A percentile compares a stretch with the other conserved stretches of the same genome.
Conservation (phyloP, 2,329 filamentous ascomycete genomes). For the Zarea fungicola region DNA sequence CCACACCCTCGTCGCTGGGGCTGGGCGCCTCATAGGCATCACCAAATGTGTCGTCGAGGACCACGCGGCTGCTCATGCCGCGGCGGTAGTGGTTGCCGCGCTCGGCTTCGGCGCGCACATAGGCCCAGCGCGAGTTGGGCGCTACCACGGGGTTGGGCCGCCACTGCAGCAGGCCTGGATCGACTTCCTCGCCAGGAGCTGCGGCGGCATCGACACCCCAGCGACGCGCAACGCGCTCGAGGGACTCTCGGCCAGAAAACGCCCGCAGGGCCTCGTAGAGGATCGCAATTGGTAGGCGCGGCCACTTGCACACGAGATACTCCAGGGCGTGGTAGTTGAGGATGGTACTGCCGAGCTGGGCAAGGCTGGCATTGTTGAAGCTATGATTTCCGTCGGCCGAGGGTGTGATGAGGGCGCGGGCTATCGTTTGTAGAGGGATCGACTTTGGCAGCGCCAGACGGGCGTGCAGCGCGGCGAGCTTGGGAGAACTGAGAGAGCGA, state of each 20-base stretch:
- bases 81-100: constrained; percentile 49
- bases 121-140: constrained; percentile 45
- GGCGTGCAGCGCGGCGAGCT: constrained; percentile 87
- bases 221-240: constrained; percentile 68
- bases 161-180: constrained; percentile 86
- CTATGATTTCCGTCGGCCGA: constrained; percentile 73
- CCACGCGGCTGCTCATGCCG: constrained; percentile 69
- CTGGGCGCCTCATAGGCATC: constrained; percentile 40
- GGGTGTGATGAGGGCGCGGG: constrained; percentile 76
- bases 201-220: constrained; percentile 93
- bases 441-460: constrained; percentile 76
- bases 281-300: constrained; percentile 83
- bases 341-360: constrained; percentile 74
- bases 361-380: constrained; percentile 86
- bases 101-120: constrained; percentile 45
- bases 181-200: constrained; percentile 82
- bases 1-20: constrained; percentile 30
- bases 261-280: constrained; percentile 81
- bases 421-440: constrained; percentile 80
- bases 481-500: constrained; percentile 68
- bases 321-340: constrained; percentile 87
- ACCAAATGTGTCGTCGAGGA: constrained; percentile 82
- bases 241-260: constrained; percentile 70
- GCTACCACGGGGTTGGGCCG: constrained; percentile 42
- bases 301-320: constrained; percentile 81